Percentiles rank a stretch among this genome's conserved stretches.
Evolutionary conservation across 78 protist genomes (phyloP).

Genomic region (Blattamonas nauphoetae): DNA sequence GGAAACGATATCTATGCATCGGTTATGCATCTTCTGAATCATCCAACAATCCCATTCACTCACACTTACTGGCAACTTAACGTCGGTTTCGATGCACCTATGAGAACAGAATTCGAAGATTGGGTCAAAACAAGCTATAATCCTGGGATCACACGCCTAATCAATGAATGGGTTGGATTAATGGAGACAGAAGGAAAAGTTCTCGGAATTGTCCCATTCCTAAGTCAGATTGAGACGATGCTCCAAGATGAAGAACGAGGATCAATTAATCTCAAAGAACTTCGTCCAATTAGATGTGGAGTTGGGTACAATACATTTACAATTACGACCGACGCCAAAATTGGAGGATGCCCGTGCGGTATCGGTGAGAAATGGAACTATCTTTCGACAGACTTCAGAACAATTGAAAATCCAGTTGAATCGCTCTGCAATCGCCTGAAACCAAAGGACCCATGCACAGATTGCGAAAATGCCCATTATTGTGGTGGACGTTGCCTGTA

Average conservation of each 20-base stretch:
- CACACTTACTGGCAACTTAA: constrained; percentile 30
- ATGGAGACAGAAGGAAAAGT: background rate
- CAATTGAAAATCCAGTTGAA: background rate
- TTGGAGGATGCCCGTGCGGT: background rate
- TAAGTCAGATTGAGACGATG: background rate
- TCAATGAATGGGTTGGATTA: background rate
- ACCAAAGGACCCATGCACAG: background rate
- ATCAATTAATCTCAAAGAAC: background rate
- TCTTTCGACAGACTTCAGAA: background rate
- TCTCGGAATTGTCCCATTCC: constrained; percentile 7
- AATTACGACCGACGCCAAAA: constrained; percentile 1
- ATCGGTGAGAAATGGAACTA: background rate
- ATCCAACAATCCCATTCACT: background rate
- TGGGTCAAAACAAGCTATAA: background rate
- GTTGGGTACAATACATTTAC: background rate
- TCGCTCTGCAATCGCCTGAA: background rate
- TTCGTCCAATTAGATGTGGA: background rate
- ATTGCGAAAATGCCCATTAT: background rate
- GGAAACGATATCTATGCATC: background rate
- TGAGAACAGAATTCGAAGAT: background rate
- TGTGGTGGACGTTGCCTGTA: constrained; percentile 17
- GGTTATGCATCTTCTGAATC: background rate
- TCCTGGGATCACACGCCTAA: background rate
- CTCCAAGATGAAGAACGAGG: background rate
- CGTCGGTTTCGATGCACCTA: constrained; percentile 23